phyloP scores from a whole-genome alignment of 805 yeast species.

The Candida sakaeoensis region DNA sequence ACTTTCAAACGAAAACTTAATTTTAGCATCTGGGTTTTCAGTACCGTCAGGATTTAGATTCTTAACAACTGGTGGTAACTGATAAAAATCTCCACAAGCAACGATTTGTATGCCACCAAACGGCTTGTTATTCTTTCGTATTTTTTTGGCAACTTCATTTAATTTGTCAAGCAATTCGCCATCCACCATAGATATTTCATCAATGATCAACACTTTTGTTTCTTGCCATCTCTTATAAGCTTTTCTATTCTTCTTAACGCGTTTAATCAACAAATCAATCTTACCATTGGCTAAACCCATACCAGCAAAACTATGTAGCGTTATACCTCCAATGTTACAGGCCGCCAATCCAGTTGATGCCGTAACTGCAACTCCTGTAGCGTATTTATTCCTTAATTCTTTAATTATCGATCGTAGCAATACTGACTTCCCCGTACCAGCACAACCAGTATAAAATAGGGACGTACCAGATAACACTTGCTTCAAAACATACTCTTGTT shows the following conservation, averaged over 20 bases:
- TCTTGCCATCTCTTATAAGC: slow-evolving; percentile 52
- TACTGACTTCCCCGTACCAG: slow-evolving; percentile 97
- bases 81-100: slow-evolving; percentile 79
- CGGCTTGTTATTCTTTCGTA: slow-evolving; percentile 48
- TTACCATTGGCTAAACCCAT: slow-evolving; percentile 68
- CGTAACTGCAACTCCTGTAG: slow-evolving; percentile 61
- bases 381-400: slow-evolving; percentile 42
- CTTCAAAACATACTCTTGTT: slow-evolving; percentile 63
- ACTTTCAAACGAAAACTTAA: slow-evolving; percentile 63
- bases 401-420: slow-evolving; percentile 64
- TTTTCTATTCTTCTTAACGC: slow-evolving; percentile 50
- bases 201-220: slow-evolving; percentile 61
- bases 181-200: slow-evolving; percentile 80
- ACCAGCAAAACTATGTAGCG: slow-evolving; percentile 74
- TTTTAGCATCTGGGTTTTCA: slow-evolving; percentile 16
- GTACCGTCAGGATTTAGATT: slow-evolving; percentile 24
- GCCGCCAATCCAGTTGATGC: slow-evolving; percentile 88
- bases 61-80: slow-evolving; percentile 68
- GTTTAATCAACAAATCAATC: slow-evolving; percentile 43
- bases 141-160: slow-evolving; percentile 52
- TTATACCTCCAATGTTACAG: slow-evolving; percentile 74
- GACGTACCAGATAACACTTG: slow-evolving; percentile 63
- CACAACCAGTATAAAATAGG: slow-evolving; percentile 93
- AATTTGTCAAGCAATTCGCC: slow-evolving; percentile 63
- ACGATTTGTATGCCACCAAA: slow-evolving; percentile 81